Conservation (phyloP, 1,284 basidiomycete genomes). For the Moesziomyces antarcticus region DNA sequence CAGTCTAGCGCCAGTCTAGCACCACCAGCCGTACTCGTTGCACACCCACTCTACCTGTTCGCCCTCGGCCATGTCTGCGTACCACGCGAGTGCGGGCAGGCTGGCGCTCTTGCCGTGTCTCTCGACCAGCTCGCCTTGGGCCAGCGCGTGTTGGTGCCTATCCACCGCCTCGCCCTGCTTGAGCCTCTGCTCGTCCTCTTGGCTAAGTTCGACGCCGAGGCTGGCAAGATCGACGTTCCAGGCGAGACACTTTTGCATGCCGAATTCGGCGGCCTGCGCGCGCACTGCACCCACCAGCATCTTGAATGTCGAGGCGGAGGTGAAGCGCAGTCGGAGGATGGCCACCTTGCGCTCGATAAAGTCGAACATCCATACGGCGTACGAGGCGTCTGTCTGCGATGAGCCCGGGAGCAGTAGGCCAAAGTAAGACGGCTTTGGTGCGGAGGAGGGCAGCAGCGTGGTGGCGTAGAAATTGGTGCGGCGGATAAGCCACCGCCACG, state of each 20-base stretch:
- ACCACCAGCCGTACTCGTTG: constrained; percentile 51
- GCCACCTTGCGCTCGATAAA: constrained; percentile 26
- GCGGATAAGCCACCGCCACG: constrained; percentile 44
- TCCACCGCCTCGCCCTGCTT: constrained; percentile 12
- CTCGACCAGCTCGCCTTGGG: constrained; percentile 26
- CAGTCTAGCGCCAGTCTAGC: constrained; percentile 5
- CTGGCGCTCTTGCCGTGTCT: constrained; percentile 19
- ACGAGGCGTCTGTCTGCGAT: background rate
- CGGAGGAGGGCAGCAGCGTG: constrained; percentile 17
- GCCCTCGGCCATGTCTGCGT: constrained; percentile 19
- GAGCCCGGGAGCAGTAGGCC: constrained; percentile 13
- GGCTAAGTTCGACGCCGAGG: constrained; percentile 18
- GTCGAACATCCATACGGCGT: constrained; percentile 47
- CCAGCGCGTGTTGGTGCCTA: constrained; percentile 1
- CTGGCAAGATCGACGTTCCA: constrained; percentile 40
- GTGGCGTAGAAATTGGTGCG: constrained; percentile 38
- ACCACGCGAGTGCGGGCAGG: constrained; percentile 39
- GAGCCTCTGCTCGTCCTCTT: constrained; percentile 11
- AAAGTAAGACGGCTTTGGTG: constrained; percentile 22
- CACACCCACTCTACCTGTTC: constrained; percentile 32
- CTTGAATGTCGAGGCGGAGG: constrained; percentile 1
- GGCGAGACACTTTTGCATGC: constrained; percentile 32
- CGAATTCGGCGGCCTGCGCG: constrained; percentile 15
- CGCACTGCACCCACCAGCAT: constrained; percentile 17
- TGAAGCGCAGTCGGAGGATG: constrained; percentile 26